phyloP scores from a whole-genome alignment of 208 protist genomes.

The Trypanosoma boissoni region DNA sequence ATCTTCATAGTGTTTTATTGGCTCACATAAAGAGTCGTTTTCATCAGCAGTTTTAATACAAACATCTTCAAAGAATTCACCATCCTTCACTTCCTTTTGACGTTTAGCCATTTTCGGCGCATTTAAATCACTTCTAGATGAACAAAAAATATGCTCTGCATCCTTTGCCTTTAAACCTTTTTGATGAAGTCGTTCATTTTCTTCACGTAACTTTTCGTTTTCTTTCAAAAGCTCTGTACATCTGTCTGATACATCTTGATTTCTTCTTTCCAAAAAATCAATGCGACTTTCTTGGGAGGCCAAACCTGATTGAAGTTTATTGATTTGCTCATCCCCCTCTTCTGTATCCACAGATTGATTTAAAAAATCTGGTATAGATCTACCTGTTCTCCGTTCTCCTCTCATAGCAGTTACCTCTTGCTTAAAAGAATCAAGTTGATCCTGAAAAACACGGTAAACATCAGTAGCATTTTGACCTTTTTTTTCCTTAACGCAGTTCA shows the following conservation, averaged over 20 bases:
- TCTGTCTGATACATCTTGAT: slow-evolving; percentile 16
- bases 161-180: slow-evolving; percentile 48
- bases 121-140: slow-evolving; percentile 24
- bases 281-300: slow-evolving; percentile 11
- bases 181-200: slow-evolving; percentile 36
- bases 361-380: slow-evolving; percentile 1
- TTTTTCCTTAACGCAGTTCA: slow-evolving; percentile 29
- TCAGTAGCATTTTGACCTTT: slow-evolving; percentile 31
- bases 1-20: slow-evolving; percentile 3
- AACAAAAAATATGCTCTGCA: slow-evolving; percentile 38
- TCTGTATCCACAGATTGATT: background rate
- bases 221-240: slow-evolving; percentile 22
- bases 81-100: background rate
- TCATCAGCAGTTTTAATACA: slow-evolving; percentile 10
- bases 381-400: slow-evolving; percentile 22
- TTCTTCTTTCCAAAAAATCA: slow-evolving; percentile 15
- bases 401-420: slow-evolving; percentile 29
- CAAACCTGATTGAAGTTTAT: slow-evolving; percentile 12
- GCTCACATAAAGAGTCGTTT: slow-evolving; percentile 12
- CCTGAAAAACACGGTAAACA: slow-evolving; percentile 59
- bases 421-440: slow-evolving; percentile 52
- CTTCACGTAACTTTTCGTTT: slow-evolving; percentile 43
- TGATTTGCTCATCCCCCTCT: slow-evolving; percentile 15
- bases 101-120: slow-evolving; percentile 2
- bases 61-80: slow-evolving; percentile 7